A percentile compares a stretch with the other conserved stretches of the same genome.
Conservation (phyloP, 163 green algal species). For the Scenedesmus sp. region DNA sequence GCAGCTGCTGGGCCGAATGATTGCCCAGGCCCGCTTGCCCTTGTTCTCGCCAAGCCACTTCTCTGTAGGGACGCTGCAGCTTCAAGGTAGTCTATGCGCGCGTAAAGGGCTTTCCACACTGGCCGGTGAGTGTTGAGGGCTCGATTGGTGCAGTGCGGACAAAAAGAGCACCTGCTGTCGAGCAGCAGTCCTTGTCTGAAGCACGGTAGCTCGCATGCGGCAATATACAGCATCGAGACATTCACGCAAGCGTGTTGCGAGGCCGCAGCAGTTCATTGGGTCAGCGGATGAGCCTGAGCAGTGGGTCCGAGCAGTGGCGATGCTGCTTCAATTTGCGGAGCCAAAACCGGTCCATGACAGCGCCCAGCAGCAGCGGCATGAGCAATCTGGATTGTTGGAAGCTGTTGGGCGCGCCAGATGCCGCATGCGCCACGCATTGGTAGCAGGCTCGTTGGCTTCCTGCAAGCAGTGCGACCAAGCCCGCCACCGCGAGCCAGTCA, state of each 20-base stretch:
- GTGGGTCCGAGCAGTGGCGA: slow-evolving; percentile 12
- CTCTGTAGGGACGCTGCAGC: slow-evolving; percentile 23
- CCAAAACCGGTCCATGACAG: not conserved
- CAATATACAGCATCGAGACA: not conserved
- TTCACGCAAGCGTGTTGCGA: not conserved
- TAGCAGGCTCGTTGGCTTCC: not conserved
- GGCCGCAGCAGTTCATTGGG: not conserved
- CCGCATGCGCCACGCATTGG: not conserved
- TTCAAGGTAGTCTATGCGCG: slow-evolving; percentile 79
- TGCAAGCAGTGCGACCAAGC: slow-evolving; percentile 15
- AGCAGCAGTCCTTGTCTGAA: slow-evolving; percentile 8
- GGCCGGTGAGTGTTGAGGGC: slow-evolving; percentile 76
- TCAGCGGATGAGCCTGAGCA: not conserved
- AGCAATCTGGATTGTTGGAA: not conserved
- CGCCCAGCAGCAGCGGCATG: not conserved
- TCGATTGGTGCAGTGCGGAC: not conserved
- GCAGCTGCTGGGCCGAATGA: not conserved
- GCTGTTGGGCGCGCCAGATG: not conserved
- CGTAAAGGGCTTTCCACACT: slow-evolving; percentile 87
- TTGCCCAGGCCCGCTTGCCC: not conserved
- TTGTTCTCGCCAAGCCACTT: slow-evolving; percentile 5
- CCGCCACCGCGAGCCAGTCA: not conserved
- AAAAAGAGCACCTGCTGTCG: not conserved
- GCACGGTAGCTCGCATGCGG: not conserved
- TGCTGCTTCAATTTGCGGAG: not conserved